Conservation (phyloP, 768 basidiomycete genomes). For the Mycena pura region DNA sequence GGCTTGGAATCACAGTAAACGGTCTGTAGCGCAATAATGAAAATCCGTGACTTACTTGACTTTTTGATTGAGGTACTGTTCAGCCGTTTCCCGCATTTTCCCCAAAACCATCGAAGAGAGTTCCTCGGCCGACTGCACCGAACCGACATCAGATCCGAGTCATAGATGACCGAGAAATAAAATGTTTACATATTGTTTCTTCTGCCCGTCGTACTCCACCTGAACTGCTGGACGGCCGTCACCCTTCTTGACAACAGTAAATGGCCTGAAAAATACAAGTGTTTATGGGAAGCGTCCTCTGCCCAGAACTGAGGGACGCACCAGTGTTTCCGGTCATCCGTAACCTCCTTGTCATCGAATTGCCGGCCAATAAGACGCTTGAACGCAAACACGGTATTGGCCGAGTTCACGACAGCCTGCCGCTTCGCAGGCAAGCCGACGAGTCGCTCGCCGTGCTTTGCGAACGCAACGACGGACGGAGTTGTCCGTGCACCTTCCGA, state of each 20-base stretch:
- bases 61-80: conserved; percentile 90
- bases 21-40: neutral
- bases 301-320: conserved; percentile 37
- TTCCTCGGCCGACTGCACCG: conserved; percentile 77
- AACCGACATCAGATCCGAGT: conserved; percentile 20
- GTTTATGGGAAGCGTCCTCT: neutral
- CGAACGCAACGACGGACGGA: conserved; percentile 98
- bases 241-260: conserved; percentile 72
- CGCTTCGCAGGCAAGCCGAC: conserved; percentile 97
- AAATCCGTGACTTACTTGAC: conserved; percentile 75
- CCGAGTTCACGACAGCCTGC: conserved; percentile 94
- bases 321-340: conserved; percentile 90
- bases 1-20: conserved; percentile 47
- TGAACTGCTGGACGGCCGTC: conserved; percentile 83
- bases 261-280: conserved; percentile 62
- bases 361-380: conserved; percentile 95
- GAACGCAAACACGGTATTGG: conserved; percentile 94
- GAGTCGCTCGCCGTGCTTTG: conserved; percentile 96
- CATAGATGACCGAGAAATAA: neutral
- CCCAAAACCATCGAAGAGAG: conserved; percentile 85
- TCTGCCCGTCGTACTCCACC: conserved; percentile 88
- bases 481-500: conserved; percentile 97
- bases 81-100: conserved; percentile 97
- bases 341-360: conserved; percentile 92
- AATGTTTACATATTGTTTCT: conserved; percentile 73